phyloP scores from a whole-genome alignment of 1,139 yeast genomes.

The Candida tropicalis region DNA sequence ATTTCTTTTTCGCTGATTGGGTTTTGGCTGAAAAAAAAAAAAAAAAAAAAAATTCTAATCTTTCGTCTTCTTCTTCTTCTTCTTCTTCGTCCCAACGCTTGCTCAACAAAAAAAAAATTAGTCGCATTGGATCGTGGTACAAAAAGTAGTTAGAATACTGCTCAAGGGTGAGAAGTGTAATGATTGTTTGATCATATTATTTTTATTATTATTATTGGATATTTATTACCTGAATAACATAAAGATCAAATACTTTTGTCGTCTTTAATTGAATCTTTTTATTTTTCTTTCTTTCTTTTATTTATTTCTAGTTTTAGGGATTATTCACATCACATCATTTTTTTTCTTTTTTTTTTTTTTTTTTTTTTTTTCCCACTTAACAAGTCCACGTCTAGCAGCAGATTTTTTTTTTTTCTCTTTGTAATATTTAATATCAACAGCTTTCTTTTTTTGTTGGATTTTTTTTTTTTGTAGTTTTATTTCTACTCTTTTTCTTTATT shows the following conservation, averaged over 20 bases:
- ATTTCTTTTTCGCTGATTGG: background rate
- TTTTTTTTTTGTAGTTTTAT: background rate
- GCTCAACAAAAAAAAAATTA: background rate
- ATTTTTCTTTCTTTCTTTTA: background rate
- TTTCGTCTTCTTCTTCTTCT: background rate
- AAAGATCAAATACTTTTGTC: background rate
- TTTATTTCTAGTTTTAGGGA: too few relatives aligned
- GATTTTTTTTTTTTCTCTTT: conserved; percentile 1
- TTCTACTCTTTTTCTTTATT: background rate
- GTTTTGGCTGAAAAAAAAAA: background rate
- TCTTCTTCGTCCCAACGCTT: background rate
- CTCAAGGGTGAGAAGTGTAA: too few relatives aligned
- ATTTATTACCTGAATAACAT: too few relatives aligned
- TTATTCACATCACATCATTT: conserved; percentile 1
- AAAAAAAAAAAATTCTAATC: too few relatives aligned
- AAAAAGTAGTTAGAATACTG: too few relatives aligned
- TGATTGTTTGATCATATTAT: too few relatives aligned
- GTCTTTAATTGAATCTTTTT: background rate
- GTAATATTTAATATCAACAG: background rate
- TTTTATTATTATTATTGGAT: too few relatives aligned
- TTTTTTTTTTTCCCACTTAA: too few relatives aligned
- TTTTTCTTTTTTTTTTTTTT: background rate
- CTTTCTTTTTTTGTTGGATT: background rate
- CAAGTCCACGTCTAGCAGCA: background rate
- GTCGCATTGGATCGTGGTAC: background rate